phyloP scores from a whole-genome alignment of 768 basidiomycete genomes.

The Kwoniella sp. region DNA sequence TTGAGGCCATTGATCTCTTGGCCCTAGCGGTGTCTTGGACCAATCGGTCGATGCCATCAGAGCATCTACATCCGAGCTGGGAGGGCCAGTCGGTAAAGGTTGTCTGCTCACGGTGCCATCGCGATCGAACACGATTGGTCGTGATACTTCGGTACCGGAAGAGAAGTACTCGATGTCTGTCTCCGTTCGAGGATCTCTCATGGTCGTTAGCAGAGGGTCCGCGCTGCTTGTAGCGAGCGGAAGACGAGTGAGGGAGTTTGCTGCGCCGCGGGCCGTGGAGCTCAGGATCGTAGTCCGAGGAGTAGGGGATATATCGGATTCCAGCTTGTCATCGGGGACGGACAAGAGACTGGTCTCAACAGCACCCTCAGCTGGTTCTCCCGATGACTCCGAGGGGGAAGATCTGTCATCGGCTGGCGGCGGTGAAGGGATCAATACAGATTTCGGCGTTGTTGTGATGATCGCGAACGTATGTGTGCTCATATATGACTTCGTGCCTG shows the following conservation, averaged over 20 bases:
- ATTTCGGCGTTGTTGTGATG: conserved; percentile 46
- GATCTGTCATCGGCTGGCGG: too few species aligned
- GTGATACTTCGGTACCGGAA: not conserved
- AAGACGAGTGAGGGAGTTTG: not conserved
- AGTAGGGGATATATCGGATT: not conserved
- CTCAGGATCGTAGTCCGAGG: not conserved
- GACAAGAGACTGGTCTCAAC: too few species aligned
- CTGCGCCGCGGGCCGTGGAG: not conserved
- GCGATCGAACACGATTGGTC: conserved; percentile 35
- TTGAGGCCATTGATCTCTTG: conserved; percentile 46
- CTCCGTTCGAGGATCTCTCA: not conserved
- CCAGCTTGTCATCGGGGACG: not conserved
- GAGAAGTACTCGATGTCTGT: not conserved
- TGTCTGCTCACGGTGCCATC: conserved; percentile 37
- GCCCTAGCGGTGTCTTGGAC: conserved; percentile 48
- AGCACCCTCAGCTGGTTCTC: too few species aligned
- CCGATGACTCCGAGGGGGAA: not conserved
- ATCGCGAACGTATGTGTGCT: conserved; percentile 39
- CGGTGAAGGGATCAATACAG: not conserved
- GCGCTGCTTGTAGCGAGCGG: conserved; percentile 2
- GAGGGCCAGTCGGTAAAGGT: conserved; percentile 2
- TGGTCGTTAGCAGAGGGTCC: not conserved
- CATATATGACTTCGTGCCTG: conserved; percentile 10
- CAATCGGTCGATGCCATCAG: conserved; percentile 49
- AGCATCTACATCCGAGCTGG: conserved; percentile 36